Evolutionary conservation across 2,329 filamentous ascomycete genomes (phyloP).

Genomic region (Epichloe hybrida): DNA sequence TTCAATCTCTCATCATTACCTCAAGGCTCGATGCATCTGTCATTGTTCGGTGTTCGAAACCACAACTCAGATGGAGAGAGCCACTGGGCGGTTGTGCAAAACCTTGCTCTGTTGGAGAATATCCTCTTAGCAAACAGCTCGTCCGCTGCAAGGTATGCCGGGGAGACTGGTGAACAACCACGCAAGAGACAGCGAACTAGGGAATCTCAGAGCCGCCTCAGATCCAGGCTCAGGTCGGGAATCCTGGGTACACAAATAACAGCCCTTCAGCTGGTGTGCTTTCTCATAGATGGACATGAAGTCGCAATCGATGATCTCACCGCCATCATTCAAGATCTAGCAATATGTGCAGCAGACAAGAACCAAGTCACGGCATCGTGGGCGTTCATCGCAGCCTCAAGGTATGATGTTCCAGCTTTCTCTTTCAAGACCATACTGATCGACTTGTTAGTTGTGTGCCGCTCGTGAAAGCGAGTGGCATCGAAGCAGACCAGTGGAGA

Average conservation of each 20-base stretch:
- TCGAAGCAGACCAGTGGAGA: conserved; percentile 41
- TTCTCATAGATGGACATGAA: conserved; percentile 35
- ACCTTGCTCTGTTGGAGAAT: conserved; percentile 43
- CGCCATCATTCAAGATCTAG: conserved; percentile 44
- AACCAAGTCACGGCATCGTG: conserved; percentile 55
- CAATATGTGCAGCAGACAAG: conserved; percentile 53
- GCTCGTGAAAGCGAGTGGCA: conserved; percentile 19
- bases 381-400: conserved; percentile 71
- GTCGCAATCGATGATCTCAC: conserved; percentile 37
- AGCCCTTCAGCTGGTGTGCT: conserved; percentile 44
- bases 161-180: conserved; percentile 30
- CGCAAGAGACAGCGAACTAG: conserved; percentile 37
- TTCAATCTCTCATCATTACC: conserved; percentile 36
- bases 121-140: conserved; percentile 23
- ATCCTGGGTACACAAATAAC: conserved; percentile 33
- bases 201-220: conserved; percentile 30
- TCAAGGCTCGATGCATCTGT: conserved; percentile 30
- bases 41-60: conserved; percentile 39
- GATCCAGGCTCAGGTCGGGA: conserved; percentile 31
- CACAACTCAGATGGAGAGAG: conserved; percentile 42
- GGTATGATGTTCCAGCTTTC: conserved; percentile 34
- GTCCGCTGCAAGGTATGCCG: conserved; percentile 10
- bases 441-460: conserved; percentile 17
- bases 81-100: conserved; percentile 46
- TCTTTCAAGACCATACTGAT: conserved; percentile 9